phyloP scores from a whole-genome alignment of 179 eudicot species.

The Spergularia azorica region DNA sequence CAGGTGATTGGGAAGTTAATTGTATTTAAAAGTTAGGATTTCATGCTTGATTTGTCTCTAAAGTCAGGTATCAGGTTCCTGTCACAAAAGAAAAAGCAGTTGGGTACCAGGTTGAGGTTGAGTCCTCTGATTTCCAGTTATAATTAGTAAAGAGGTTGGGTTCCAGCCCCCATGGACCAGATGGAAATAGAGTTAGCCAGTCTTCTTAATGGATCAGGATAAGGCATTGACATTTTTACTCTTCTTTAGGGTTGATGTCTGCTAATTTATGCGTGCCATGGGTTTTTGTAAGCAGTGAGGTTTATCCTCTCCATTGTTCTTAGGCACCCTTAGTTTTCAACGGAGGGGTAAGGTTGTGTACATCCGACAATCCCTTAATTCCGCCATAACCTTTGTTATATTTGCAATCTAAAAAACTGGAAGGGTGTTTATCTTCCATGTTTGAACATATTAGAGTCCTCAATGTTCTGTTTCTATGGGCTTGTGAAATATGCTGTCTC shows the following conservation, averaged over 20 bases:
- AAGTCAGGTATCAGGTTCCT: neutral
- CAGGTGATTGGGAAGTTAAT: too few species aligned
- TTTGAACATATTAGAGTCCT: neutral
- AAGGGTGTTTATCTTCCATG: too few species aligned
- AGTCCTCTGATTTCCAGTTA: neutral
- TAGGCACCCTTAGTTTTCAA: too few species aligned
- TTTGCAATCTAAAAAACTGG: too few species aligned
- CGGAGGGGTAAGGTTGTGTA: too few species aligned
- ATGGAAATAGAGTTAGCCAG: neutral
- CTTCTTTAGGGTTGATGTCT: neutral
- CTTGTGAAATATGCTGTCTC: neutral
- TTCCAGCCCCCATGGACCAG: neutral
- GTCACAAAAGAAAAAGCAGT: too few species aligned
- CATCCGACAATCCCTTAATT: too few species aligned
- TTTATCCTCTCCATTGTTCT: neutral
- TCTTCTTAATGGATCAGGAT: neutral
- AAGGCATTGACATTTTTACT: neutral
- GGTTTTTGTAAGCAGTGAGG: neutral
- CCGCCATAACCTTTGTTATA: too few species aligned
- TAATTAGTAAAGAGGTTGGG: too few species aligned
- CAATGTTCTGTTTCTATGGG: neutral
- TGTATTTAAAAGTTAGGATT: neutral
- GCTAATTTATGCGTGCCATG: neutral
- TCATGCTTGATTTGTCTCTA: neutral
- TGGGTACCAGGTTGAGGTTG: too few species aligned